phyloP scores from a whole-genome alignment of 768 basidiomycete species.

The Crassisporium funariophilum region DNA sequence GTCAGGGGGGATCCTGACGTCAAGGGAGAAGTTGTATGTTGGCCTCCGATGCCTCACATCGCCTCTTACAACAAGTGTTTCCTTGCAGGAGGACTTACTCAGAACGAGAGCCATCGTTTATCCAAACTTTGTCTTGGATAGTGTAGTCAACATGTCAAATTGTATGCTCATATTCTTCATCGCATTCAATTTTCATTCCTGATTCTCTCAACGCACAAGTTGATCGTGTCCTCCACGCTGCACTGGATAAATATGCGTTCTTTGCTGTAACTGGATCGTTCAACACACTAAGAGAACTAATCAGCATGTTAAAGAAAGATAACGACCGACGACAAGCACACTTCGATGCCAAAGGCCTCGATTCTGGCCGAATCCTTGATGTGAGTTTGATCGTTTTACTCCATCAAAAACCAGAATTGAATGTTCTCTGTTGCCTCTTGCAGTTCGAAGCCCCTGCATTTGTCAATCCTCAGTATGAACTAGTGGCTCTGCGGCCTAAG shows the following conservation, averaged over 20 bases:
- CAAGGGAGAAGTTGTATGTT: background rate
- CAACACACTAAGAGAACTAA: background rate
- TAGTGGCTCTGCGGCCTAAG: background rate
- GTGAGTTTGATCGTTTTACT: background rate
- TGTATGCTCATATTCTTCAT: background rate
- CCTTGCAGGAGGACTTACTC: background rate
- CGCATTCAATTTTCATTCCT: background rate
- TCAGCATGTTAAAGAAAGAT: background rate
- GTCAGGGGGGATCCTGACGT: background rate
- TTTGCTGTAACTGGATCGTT: constrained; percentile 1
- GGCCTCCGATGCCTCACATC: background rate
- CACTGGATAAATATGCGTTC: constrained; percentile 3
- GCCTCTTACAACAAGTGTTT: background rate
- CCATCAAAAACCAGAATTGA: background rate
- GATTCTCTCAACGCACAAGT: background rate
- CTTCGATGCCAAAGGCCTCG: background rate
- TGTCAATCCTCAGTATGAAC: background rate
- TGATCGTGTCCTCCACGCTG: background rate
- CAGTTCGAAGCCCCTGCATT: background rate
- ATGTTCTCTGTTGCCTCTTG: background rate
- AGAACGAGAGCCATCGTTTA: background rate
- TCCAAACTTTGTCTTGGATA: background rate
- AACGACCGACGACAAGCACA: background rate
- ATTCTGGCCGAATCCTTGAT: background rate
- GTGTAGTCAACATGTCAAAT: background rate